Evolutionary conservation across 192 early-diverging fungal genomes (phyloP).

Genomic region (Phycomyces nitens): DNA sequence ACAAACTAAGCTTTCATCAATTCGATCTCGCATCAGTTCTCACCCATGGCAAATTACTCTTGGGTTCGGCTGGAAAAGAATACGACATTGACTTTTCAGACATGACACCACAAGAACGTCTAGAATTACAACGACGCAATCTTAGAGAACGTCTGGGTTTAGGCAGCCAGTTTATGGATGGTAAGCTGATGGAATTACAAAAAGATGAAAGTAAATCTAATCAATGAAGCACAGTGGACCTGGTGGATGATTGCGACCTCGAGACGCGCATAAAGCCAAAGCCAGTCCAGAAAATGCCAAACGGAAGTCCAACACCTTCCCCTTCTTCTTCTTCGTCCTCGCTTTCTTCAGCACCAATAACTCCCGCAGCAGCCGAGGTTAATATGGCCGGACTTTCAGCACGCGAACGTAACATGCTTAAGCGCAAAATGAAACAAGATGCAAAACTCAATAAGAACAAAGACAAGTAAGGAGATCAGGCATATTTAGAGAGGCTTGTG

Average conservation of each 20-base stretch:
- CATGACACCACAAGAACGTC: conserved; percentile 77
- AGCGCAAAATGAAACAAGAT: conserved; percentile 81
- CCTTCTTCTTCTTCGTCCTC: conserved; percentile 15
- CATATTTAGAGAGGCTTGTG: no score
- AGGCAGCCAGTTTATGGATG: conserved; percentile 85
- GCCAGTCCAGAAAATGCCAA: background rate
- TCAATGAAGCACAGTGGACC: conserved; percentile 53
- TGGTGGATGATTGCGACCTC: conserved; percentile 78
- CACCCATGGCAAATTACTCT: conserved; percentile 67
- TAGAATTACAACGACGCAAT: conserved; percentile 78
- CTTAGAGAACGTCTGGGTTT: conserved; percentile 82
- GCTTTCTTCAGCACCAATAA: conserved; percentile 19
- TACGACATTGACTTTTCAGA: conserved; percentile 82
- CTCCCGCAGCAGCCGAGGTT: conserved; percentile 39
- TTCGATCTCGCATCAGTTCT: conserved; percentile 86
- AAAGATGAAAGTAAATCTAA: no score
- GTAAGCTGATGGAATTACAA: conserved; percentile 31
- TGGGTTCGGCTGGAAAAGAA: conserved; percentile 88
- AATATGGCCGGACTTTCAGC: conserved; percentile 82
- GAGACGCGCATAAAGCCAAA: conserved; percentile 18
- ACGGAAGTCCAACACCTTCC: conserved; percentile 14
- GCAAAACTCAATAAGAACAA: conserved; percentile 65
- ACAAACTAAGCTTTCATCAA: conserved; percentile 68
- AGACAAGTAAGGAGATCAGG: conserved; percentile 59
- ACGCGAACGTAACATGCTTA: conserved; percentile 82